These are phyloP conservation scores for Zymoseptoria ardabiliae DNA, from an alignment of 2,329 filamentous ascomycete species.

Conservation along the genomic window DNA sequence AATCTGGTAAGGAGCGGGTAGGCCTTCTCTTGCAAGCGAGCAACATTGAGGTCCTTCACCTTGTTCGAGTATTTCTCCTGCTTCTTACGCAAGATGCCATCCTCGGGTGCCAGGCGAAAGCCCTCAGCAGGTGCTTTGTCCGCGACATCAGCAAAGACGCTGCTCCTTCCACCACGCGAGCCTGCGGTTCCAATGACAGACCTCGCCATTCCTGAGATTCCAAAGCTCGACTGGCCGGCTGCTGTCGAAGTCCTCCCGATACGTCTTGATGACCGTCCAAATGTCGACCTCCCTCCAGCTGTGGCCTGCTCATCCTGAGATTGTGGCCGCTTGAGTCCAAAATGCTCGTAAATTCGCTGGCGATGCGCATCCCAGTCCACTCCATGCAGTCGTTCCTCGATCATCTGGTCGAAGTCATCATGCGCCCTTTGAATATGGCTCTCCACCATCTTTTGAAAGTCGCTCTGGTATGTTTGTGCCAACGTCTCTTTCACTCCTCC, in stretches of 20 bases:
- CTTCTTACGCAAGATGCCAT: constrained; percentile 74
- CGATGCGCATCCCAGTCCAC: constrained; percentile 95
- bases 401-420: constrained; percentile 83
- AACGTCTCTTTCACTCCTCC: constrained; percentile 27
- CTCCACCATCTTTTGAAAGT: constrained; percentile 50
- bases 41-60: constrained; percentile 69
- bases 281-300: constrained; percentile 35
- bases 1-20: constrained; percentile 74
- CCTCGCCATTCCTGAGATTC: constrained; percentile 64
- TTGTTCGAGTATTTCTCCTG: constrained; percentile 74
- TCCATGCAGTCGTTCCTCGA: constrained; percentile 81
- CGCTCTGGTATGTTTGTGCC: constrained; percentile 41
- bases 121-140: constrained; percentile 42
- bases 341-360: constrained; percentile 90
- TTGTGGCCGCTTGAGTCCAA: constrained; percentile 60
- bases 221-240: constrained; percentile 48
- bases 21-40: constrained; percentile 57
- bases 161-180: constrained; percentile 37
- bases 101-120: constrained; percentile 51
- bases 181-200: constrained; percentile 81
- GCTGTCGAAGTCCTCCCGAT: constrained; percentile 28
- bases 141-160: constrained; percentile 36
- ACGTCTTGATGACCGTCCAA: constrained; percentile 45
- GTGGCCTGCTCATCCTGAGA: constrained; percentile 26
- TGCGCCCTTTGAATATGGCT: constrained; percentile 65